These are phyloP conservation scores for Wickerhamomyces bisporus DNA, from an alignment of 805 yeast genomes.

Conservation along the genomic window DNA sequence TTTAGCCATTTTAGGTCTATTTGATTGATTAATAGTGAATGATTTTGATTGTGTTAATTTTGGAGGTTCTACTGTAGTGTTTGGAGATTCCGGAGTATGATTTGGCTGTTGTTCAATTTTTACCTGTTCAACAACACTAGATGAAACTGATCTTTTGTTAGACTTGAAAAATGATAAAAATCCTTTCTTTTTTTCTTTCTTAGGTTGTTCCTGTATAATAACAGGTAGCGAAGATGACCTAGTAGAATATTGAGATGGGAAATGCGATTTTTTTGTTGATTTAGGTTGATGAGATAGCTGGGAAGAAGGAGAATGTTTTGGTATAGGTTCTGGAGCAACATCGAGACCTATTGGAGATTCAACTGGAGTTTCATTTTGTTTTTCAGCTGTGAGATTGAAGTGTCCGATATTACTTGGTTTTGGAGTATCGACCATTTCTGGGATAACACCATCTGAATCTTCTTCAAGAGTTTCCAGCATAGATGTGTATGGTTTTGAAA, in stretches of 20 bases:
- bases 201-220: not conserved
- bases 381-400: not conserved
- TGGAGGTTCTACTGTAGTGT: not conserved
- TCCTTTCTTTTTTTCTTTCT: not conserved
- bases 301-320: not conserved
- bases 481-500: conserved; percentile 15
- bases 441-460: conserved; percentile 4
- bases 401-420: conserved; percentile 3
- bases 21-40: conserved; percentile 7
- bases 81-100: no score
- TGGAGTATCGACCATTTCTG: conserved; percentile 9
- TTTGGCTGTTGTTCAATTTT: not conserved
- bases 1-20: conserved; percentile 12
- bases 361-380: not conserved
- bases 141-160: not conserved
- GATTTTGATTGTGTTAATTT: conserved; percentile 12
- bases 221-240: conserved; percentile 1
- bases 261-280: conserved; percentile 1
- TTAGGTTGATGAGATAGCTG: not conserved
- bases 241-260: no score
- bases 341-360: not conserved
- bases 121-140: not conserved
- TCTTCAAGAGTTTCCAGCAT: conserved; percentile 9
- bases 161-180: not conserved
- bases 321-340: not conserved